phyloP scores from a whole-genome alignment of 164 flowering plant species.

The Kalanchoe fedtschenkoi region DNA sequence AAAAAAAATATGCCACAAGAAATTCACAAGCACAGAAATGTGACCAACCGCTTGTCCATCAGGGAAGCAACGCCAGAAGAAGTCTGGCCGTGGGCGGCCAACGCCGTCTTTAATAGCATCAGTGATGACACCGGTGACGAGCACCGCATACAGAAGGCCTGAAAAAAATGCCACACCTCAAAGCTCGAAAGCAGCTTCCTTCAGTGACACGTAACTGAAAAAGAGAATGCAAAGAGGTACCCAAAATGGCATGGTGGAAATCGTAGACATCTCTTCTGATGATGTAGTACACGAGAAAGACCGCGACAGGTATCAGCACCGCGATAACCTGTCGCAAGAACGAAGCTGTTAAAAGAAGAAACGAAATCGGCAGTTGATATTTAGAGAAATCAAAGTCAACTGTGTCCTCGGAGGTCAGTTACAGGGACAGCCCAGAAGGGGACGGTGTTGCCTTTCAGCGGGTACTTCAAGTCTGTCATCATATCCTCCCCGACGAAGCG shows the following conservation, averaged over 20 bases:
- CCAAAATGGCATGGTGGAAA: constrained; percentile 49
- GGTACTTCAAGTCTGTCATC: constrained; percentile 69
- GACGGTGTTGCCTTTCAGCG: constrained; percentile 49
- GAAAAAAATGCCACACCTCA: not conserved
- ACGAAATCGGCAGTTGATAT: too few relatives aligned
- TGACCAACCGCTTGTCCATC: constrained; percentile 53
- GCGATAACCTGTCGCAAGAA: constrained; percentile 34
- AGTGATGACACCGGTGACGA: constrained; percentile 63
- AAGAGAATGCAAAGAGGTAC: constrained; percentile 14
- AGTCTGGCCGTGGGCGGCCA: constrained; percentile 68
- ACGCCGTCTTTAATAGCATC: constrained; percentile 71
- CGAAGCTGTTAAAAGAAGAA: not conserved
- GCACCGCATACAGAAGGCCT: constrained; percentile 62
- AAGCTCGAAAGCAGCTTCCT: not conserved
- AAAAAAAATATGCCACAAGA: not conserved
- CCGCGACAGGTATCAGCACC: constrained; percentile 34
- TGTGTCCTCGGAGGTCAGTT: constrained; percentile 2
- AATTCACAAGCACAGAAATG: not conserved
- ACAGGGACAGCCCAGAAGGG: constrained; percentile 80
- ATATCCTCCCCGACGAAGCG: constrained; percentile 78
- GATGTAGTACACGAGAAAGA: constrained; percentile 35
- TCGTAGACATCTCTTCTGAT: constrained; percentile 46
- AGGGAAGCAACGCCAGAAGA: constrained; percentile 76
- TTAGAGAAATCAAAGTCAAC: not conserved
- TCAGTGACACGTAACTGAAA: not conserved